Base-by-base conservation (phyloP, 768 basidiomycete species). In the Thelephora ganbajun region DNA sequence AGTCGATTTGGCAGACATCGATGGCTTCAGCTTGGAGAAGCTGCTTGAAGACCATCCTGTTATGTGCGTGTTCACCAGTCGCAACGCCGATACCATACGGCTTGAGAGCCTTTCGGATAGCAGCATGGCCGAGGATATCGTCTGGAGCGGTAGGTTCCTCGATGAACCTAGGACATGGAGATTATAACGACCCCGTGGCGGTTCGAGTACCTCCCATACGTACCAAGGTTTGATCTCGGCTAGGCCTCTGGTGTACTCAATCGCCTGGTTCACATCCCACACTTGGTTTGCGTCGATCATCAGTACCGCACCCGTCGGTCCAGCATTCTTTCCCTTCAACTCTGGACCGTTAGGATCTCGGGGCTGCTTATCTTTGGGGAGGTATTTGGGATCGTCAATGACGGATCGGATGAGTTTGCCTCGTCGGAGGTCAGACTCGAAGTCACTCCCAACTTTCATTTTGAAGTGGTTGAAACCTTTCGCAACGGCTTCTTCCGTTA, bases 261-360 rank as follows among this genome's bases (percentile, higher is more conserved):
- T 85, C 6, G 94, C 93, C 61, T 92, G 77, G 23, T 80, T 71
- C 13, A 98, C 94, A 55, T 94, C 92, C 88, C 88, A 93, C 5
- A 93, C 84, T 64, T 96, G 93, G 65, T 98, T 98, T 35, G 93
- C 86, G 63, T 97, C 93, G 51, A 97, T 87, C 93, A 97, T 97
- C 42, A 97, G 69, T 41, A 97, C 93, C 30, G 83, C 78, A 4
- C 94, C 93, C 0, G 91, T 91, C 9, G 90, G 90, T 5, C 93
- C 90, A 3, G 92, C 90, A 53, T 96, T 96, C 74, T 96, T 97
- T 3, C 83, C 89, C 35, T 68, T 72, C 33, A 96, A 68, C 37
- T 69, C 83, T 43, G 72, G 69, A 50, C 74, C 66, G 41, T 69
- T 68, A 16, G 80, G 78, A 60, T 85, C 77, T 44, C 78, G 75